Evolutionary conservation across 2,329 filamentous ascomycete species (phyloP).

Genomic region (Lasiodiplodia hormozganensis): DNA sequence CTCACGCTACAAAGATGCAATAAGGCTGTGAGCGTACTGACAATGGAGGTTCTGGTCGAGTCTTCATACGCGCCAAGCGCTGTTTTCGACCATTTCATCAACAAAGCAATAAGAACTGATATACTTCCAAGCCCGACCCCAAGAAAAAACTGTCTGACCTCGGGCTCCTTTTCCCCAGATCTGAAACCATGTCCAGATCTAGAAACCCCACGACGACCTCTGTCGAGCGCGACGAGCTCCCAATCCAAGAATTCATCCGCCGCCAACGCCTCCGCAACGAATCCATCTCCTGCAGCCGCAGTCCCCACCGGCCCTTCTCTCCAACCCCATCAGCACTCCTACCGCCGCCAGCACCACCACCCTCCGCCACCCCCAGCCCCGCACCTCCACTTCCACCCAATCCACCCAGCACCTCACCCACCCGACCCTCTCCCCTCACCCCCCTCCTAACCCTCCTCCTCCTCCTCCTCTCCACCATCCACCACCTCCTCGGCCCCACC

Average conservation of each 20-base stretch:
- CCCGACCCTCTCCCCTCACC: no score
- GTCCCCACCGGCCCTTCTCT: background rate
- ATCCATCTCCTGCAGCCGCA: background rate
- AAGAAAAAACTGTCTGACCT: background rate
- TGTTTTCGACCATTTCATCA: background rate
- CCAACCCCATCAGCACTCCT: background rate
- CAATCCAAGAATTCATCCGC: conserved; percentile 16
- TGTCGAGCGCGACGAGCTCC: background rate
- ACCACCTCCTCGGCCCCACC: background rate
- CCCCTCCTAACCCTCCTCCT: background rate
- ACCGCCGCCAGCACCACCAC: background rate
- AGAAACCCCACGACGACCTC: background rate
- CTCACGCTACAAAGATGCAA: background rate
- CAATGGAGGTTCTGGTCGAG: background rate
- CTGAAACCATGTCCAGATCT: background rate
- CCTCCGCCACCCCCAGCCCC: background rate
- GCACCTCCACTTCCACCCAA: background rate
- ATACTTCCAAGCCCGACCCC: background rate
- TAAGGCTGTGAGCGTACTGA: background rate
- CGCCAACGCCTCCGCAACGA: conserved; percentile 12
- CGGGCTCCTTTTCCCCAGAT: no score
- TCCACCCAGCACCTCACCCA: background rate
- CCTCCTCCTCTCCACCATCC: background rate
- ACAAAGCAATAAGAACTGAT: background rate
- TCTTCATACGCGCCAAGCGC: background rate